Evolutionary conservation across 805 yeast species (phyloP).

Genomic region (Nakazawaea ambrosiae): DNA sequence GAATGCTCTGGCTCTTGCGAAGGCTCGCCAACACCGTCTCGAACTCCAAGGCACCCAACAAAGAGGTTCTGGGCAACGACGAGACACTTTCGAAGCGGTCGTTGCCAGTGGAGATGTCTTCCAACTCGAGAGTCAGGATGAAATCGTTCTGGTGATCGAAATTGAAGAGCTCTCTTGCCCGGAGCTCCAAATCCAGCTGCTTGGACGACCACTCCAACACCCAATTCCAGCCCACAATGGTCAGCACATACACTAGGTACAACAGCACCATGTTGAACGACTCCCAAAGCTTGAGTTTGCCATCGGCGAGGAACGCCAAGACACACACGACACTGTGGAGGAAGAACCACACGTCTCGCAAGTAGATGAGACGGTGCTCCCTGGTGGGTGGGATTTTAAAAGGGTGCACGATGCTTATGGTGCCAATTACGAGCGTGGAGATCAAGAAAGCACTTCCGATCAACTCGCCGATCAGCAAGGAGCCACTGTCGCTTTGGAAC

Average conservation of each 20-base stretch:
- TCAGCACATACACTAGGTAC: constrained; percentile 55
- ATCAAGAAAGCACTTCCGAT: constrained; percentile 86
- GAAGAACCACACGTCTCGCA: constrained; percentile 62
- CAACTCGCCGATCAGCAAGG: constrained; percentile 85
- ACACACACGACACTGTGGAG: constrained; percentile 42
- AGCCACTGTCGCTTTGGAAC: constrained; percentile 56
- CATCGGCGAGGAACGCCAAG: constrained; percentile 41
- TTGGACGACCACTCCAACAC: constrained; percentile 8
- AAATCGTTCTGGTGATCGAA: constrained; percentile 5
- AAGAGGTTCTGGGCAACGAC: constrained; percentile 8
- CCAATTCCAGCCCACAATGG: constrained; percentile 39
- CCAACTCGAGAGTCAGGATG: neutral
- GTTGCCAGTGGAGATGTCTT: too few species aligned
- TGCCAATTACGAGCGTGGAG: constrained; percentile 72
- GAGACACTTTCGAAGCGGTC: too few species aligned
- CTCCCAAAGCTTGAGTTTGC: constrained; percentile 43
- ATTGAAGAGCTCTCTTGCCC: constrained; percentile 21
- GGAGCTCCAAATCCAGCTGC: constrained; percentile 13
- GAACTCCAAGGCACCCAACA: constrained; percentile 14
- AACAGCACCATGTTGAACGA: constrained; percentile 48
- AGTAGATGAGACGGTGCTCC: constrained; percentile 28
- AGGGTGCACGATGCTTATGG: constrained; percentile 65
- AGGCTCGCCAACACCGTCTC: constrained; percentile 10
- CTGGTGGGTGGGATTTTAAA: constrained; percentile 34
- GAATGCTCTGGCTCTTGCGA: neutral